Evolutionary conservation across 768 basidiomycete genomes (phyloP).

Genomic region (Suillus weaverae): DNA sequence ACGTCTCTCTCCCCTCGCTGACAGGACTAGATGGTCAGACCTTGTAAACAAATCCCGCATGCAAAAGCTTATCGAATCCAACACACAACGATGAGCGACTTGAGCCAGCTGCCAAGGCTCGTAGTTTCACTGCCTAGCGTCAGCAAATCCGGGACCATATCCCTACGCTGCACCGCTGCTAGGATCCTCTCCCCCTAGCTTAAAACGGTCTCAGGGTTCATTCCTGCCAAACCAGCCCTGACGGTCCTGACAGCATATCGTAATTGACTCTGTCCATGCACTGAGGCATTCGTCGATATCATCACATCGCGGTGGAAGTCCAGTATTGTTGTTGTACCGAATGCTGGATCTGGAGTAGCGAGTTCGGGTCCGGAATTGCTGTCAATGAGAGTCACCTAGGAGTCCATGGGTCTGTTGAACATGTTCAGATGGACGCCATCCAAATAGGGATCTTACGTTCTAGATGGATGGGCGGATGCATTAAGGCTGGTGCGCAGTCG

Average conservation of each 20-base stretch:
- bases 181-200: conserved; percentile 5
- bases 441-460: not conserved
- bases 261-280: not conserved
- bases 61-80: not conserved
- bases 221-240: not conserved
- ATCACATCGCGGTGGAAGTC: conserved; percentile 8
- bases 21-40: not conserved
- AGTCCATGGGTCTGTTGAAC: not conserved
- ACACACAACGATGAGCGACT: conserved; percentile 5
- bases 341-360: not conserved
- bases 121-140: not conserved
- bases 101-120: conserved; percentile 6
- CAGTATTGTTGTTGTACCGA: not conserved
- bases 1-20: conserved; percentile 4
- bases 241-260: not conserved
- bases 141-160: conserved; percentile 6
- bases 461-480: too few species aligned
- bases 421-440: not conserved
- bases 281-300: not conserved
- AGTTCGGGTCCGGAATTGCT: not conserved
- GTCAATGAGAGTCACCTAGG: not conserved
- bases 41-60: not conserved
- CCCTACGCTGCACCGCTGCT: conserved; percentile 4
- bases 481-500: not conserved
- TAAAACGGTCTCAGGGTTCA: not conserved